phyloP scores from a whole-genome alignment of 2,329 filamentous ascomycete genomes.

The Pseudogymnoascus sp. region DNA sequence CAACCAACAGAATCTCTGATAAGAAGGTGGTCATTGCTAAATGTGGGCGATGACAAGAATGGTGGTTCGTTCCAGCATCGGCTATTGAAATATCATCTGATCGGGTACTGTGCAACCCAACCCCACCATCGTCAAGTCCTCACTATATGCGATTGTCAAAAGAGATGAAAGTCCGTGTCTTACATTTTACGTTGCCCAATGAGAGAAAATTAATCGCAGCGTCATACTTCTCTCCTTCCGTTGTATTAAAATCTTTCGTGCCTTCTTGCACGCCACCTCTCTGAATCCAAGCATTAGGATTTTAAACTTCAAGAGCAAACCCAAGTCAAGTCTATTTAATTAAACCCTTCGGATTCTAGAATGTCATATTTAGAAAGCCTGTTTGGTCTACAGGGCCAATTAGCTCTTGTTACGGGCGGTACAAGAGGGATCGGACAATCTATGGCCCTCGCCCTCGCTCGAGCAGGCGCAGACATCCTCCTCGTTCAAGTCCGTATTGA shows the following conservation, averaged over 20 bases:
- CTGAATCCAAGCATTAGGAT: background rate
- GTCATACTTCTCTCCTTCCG: background rate
- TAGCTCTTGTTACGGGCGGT: conserved; percentile 32
- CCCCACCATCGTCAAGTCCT: background rate
- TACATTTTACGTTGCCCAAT: background rate
- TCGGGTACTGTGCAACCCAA: background rate
- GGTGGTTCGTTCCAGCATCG: background rate
- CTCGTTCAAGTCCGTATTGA: conserved; percentile 30
- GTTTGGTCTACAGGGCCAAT: conserved; percentile 32
- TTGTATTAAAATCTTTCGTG: background rate
- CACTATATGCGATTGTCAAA: background rate
- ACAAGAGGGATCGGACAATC: conserved; percentile 34
- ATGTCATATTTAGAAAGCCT: conserved; percentile 15
- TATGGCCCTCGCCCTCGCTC: conserved; percentile 31
- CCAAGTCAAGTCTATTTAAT: background rate
- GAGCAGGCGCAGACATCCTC: conserved; percentile 34
- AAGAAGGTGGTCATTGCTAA: background rate
- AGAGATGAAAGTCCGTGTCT: background rate
- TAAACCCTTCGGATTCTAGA: background rate
- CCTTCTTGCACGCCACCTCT: background rate
- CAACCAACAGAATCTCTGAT: background rate
- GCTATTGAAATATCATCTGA: background rate
- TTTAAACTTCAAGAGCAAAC: background rate
- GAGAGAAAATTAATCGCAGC: background rate
- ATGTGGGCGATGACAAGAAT: background rate